Percentiles rank a stretch among this genome's conserved stretches.
These are phyloP conservation scores for Flammula alnicola DNA, from an alignment of 1,284 basidiomycete species.

Conservation along the genomic window DNA sequence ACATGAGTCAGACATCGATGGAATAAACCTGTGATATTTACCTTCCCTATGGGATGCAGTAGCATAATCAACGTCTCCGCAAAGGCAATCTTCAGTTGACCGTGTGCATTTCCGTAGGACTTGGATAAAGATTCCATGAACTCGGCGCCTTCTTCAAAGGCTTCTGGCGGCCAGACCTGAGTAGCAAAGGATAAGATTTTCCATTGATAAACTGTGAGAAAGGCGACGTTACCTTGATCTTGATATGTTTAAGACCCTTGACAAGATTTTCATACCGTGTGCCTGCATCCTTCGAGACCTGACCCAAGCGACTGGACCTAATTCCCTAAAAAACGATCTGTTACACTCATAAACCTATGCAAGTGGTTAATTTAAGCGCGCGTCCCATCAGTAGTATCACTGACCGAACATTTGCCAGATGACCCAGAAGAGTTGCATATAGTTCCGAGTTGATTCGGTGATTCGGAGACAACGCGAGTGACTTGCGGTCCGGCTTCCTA, in stretches of 20 bases:
- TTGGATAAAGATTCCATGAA: conserved; percentile 86
- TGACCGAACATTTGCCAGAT: conserved; percentile 79
- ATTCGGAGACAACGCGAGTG: conserved; percentile 69
- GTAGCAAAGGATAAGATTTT: conserved; percentile 5
- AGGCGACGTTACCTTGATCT: conserved; percentile 66
- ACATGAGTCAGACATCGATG: neutral
- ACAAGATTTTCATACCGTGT: conserved; percentile 84
- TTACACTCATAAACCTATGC: conserved; percentile 81
- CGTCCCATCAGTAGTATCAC: conserved; percentile 20
- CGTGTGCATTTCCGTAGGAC: conserved; percentile 86
- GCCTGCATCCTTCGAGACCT: conserved; percentile 80
- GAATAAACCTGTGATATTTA: conserved; percentile 33
- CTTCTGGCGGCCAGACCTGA: conserved; percentile 91
- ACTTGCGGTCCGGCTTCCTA: conserved; percentile 71
- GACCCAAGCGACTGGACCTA: conserved; percentile 74
- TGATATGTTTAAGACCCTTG: conserved; percentile 77
- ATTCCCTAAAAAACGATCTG: conserved; percentile 84
- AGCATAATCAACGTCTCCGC: conserved; percentile 83
- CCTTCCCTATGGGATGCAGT: conserved; percentile 90
- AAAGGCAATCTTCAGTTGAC: conserved; percentile 85
- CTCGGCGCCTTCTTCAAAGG: conserved; percentile 93
- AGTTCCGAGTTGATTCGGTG: conserved; percentile 81
- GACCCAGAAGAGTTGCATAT: conserved; percentile 82
- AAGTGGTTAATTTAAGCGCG: conserved; percentile 4
- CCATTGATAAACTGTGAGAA: conserved; percentile 1